Percentiles rank a stretch among this genome's conserved stretches.
phyloP scores from a whole-genome alignment of 345 rosid species.

The Eucalyptus marginata region DNA sequence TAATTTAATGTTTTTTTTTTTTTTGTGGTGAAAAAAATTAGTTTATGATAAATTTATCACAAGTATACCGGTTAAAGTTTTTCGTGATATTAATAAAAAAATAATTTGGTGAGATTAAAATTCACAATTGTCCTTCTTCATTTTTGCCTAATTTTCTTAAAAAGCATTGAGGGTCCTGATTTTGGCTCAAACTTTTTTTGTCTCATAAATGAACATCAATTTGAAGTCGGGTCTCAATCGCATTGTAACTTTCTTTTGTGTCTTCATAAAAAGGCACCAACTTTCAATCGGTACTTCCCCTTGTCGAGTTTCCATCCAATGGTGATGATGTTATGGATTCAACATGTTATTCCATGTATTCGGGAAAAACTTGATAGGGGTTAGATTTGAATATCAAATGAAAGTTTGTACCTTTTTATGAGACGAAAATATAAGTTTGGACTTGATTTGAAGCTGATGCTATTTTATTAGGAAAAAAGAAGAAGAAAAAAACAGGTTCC shows the following conservation, averaged over 20 bases:
- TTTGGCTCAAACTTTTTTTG: not conserved
- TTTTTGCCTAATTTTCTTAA: not conserved
- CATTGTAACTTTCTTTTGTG: not conserved
- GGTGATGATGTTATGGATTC: not conserved
- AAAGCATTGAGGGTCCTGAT: not conserved
- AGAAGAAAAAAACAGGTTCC: not conserved
- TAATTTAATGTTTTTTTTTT: no score
- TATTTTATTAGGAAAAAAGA: not conserved
- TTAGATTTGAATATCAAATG: not conserved
- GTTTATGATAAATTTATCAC: not conserved
- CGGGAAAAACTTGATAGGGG: not conserved
- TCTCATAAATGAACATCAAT: not conserved
- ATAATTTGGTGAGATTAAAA: not conserved
- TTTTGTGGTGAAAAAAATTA: no score
- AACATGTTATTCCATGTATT: not conserved
- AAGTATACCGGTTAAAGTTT: rapidly evolving
- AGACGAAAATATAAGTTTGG: not conserved
- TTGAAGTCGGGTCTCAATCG: not conserved
- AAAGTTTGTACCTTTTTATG: not conserved
- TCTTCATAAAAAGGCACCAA: not conserved
- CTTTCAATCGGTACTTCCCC: rapidly evolving
- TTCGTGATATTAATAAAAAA: no score
- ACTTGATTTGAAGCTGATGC: not conserved
- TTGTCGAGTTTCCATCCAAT: rapidly evolving
- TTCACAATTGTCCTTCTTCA: not conserved